These are phyloP conservation scores for Acacia melanoxylon DNA, from an alignment of 306 rosid species.

Conservation along the genomic window DNA sequence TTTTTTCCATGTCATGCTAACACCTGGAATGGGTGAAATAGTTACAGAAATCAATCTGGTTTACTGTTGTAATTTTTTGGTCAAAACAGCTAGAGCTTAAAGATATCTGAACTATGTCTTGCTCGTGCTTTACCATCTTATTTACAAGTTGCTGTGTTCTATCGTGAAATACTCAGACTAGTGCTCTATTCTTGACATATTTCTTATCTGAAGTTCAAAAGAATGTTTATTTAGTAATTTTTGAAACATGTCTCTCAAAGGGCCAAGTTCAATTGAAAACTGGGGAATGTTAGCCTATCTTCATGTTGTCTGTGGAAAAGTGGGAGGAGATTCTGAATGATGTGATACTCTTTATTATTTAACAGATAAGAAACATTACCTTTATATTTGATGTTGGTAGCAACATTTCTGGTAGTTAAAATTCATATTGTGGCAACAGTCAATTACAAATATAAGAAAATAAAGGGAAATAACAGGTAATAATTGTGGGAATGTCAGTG, in stretches of 20 bases:
- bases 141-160: not conserved
- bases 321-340: not conserved
- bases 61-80: not conserved
- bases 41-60: not conserved
- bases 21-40: conserved; percentile 16
- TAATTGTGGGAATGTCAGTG: not conserved
- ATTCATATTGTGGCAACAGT: not conserved
- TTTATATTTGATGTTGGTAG: not conserved
- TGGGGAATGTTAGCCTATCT: not conserved
- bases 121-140: not conserved
- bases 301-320: not conserved
- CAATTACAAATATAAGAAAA: not conserved
- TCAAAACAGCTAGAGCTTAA: not conserved
- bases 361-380: not conserved
- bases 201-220: not conserved
- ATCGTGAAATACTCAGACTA: conserved; percentile 6
- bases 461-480: not conserved
- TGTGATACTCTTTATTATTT: not conserved
- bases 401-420: not conserved
- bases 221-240: not conserved
- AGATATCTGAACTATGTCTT: not conserved
- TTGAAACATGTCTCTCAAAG: not conserved
- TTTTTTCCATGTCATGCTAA: conserved; percentile 2
- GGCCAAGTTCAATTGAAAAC: not conserved
- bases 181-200: conserved; percentile 13